phyloP scores from a whole-genome alignment of 257 asterid species.

The Rehmannia glutinosa region DNA sequence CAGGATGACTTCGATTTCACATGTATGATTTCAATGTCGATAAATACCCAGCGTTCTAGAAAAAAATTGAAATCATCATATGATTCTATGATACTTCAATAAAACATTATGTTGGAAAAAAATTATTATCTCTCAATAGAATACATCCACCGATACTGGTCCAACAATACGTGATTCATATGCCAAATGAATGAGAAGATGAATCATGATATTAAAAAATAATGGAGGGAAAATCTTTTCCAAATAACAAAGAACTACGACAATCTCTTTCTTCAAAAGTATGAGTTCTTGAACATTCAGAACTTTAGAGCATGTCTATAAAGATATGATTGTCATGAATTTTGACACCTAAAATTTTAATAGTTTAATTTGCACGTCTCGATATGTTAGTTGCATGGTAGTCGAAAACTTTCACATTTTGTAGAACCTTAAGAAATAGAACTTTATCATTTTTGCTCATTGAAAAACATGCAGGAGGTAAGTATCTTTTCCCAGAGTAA shows the following conservation, averaged over 20 bases:
- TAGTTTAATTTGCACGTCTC: too few relatives aligned
- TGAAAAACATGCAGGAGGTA: too few relatives aligned
- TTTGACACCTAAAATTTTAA: too few relatives aligned
- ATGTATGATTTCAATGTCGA: slow-evolving; percentile 2
- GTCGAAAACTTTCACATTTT: too few relatives aligned
- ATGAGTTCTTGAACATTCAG: background rate
- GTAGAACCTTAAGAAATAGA: too few relatives aligned
- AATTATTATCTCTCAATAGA: background rate
- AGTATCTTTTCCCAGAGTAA: too few relatives aligned
- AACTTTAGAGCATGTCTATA: slow-evolving; percentile 1
- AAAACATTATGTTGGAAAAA: background rate
- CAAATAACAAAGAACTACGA: background rate
- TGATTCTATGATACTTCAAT: background rate
- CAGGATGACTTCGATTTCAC: background rate
- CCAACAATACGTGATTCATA: slow-evolving; percentile 7
- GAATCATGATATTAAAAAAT: slow-evolving; percentile 19
- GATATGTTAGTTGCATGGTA: too few relatives aligned
- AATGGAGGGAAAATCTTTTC: slow-evolving; percentile 17
- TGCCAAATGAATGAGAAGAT: background rate
- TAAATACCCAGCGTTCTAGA: background rate
- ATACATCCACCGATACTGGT: background rate
- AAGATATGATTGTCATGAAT: too few relatives aligned
- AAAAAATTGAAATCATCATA: too few relatives aligned
- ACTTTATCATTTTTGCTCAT: too few relatives aligned
- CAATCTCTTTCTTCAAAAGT: background rate